Evolutionary conservation across 1,284 basidiomycete genomes (phyloP), one percentile per base, ranked within the genome.

Genomic region (Irpex rosettiformis): DNA sequence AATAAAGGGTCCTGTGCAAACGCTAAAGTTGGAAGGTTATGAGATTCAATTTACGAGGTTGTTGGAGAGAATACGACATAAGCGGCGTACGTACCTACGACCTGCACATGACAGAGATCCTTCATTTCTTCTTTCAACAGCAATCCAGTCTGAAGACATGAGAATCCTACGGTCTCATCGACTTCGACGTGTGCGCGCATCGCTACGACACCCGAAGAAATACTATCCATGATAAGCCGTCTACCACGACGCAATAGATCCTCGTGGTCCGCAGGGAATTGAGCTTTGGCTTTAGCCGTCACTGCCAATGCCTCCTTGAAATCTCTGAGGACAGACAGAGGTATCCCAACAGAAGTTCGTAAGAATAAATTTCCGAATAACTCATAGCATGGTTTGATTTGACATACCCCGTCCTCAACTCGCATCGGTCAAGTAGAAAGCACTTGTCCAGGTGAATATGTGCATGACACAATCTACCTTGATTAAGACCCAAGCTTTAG

Each of bases 171-270:
- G n/a, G 75, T 75, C 2, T 66, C 70, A 65, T 87, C 85, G 13
- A 86, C 79, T 70, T 87, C 85, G 54, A 87, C 82, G 67, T 85
- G 83, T n/a, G 84, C 83, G 25, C 83, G 80, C 78, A 85, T 86
- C 18, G 74, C 73, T 18, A 84, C 86, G 33, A 85, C 84, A 13
- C 85, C 84, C 57, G 77, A 77, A 64, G 80, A 77, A 54, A 86
- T 72, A 65, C 83, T 85, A 64, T 84, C 79, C 28, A 73, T 69
- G 59, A 87, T 78, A 22, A 87, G 72, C 54, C 77, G 76, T 28
- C 73, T 73, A 6, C 84, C 84, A 27, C 85, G 79, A 56, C 62
- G 65, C 60, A 81, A 77, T 13, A 86, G 69, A 65, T 84, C 83
- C 16, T 72, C 73, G 25, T 65, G 53, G 59, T 77, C 66, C 51